Base-by-base conservation (phyloP, 106 monocot genomes). In the Phalaenopsis equestris region DNA sequence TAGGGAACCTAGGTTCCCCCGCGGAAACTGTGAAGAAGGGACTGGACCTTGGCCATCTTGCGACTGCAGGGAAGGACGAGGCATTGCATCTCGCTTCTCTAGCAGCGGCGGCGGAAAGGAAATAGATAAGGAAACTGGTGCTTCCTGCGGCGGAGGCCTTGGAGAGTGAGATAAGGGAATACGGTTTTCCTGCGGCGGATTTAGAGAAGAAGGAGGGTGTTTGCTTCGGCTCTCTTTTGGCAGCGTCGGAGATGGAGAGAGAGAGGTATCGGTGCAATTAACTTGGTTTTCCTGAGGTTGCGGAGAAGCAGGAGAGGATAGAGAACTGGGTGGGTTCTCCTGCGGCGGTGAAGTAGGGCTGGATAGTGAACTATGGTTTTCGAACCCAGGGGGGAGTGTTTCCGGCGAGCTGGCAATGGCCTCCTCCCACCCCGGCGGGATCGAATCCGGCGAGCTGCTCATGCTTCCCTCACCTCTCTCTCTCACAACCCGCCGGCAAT, bases 371-470 rank as follows among this genome's bases (percentile, higher is more conserved):
- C 11, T 12, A 70, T 24, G 48, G 49, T 49, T 49, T 76, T 76
- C 76, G 30, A 76, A 76, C 12, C 76, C 76, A 24, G 76, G 76
- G 3, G 76, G 76, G 12, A 76, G 49, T 47, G 76, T 48, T 49
- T 76, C 76, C 49, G 76, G 76, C n/a, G 76, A 76, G 23, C 76
- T 49, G 52, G 12, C 15, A 24, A n/a, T n/a, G 24, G 10, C 24
- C 21, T 24, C 76, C 46, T 76, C 76, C 76, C 76, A 76, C 10
- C 47, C 49, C 49, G 76, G 48, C 21, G 46, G 49, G 1, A 49
- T 23, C 9, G 76, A 48, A 42, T 76, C 76, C 49, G 47, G 76
- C 24, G 76, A 76, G 30, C 48, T 76, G 76, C 46, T 11, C 24
- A 76, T 49, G 47, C 11, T 30, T 3, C 76, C 14, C 17, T 5